phyloP scores from a whole-genome alignment of 2,329 filamentous ascomycete genomes.

The Cladobotryum protrusum region DNA sequence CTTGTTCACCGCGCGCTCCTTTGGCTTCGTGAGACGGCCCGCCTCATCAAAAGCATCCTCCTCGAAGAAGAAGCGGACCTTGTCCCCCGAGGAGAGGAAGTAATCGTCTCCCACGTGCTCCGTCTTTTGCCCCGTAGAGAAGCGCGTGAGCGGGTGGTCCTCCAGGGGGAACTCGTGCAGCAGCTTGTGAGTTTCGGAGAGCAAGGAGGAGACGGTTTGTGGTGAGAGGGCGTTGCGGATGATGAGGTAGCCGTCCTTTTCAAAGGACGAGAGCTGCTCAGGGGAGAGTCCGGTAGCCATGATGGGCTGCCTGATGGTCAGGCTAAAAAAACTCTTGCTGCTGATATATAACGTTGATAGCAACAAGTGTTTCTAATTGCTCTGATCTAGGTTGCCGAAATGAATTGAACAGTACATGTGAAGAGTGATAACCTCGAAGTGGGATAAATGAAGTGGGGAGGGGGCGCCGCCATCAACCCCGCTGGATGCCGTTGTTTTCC shows the following conservation, averaged over 20 bases:
- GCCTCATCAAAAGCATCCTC: constrained; percentile 73
- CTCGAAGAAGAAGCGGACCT: constrained; percentile 95
- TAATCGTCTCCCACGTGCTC: constrained; percentile 91
- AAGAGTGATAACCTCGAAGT: too few species aligned
- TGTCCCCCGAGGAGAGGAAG: constrained; percentile 84
- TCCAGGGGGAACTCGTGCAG: constrained; percentile 71
- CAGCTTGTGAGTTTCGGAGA: constrained; percentile 67
- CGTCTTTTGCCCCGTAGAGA: constrained; percentile 71
- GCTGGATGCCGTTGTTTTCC: constrained; percentile 4
- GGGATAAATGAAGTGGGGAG: constrained; percentile 1
- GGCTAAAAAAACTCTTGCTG: background rate
- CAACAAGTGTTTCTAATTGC: too few species aligned
- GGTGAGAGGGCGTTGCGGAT: constrained; percentile 69
- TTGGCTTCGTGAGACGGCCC: constrained; percentile 67
- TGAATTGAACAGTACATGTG: too few species aligned
- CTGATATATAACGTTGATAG: too few species aligned
- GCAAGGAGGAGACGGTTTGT: constrained; percentile 59
- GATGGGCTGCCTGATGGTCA: background rate
- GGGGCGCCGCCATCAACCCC: constrained; percentile 2
- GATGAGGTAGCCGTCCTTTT: constrained; percentile 83
- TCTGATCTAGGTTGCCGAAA: too few species aligned
- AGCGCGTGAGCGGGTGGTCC: constrained; percentile 86
- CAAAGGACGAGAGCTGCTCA: constrained; percentile 65
- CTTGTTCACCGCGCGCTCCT: constrained; percentile 82
- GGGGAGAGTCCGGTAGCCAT: constrained; percentile 48